Conservation (phyloP, 1,139 yeast species). For the Geotrichum cucujoidarum region DNA sequence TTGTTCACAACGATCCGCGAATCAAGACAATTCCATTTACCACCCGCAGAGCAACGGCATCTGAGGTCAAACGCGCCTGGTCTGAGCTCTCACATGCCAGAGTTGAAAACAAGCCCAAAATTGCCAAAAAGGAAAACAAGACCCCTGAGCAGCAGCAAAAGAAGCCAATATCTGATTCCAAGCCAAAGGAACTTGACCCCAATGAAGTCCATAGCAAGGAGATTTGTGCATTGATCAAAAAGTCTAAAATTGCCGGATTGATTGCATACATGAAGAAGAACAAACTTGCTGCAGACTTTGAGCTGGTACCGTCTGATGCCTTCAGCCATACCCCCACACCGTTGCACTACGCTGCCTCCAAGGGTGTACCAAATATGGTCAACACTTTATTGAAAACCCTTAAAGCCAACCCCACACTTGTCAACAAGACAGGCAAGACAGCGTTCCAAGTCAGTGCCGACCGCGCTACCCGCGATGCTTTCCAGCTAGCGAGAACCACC, state of each 20-base stretch:
- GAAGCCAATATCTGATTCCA: conserved; percentile 24
- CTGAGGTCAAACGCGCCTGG: conserved; percentile 85
- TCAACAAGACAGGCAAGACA: conserved; percentile 53
- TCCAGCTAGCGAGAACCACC: conserved; percentile 61
- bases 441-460: conserved; percentile 55
- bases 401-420: conserved; percentile 63
- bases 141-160: conserved; percentile 19
- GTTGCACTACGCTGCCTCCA: conserved; percentile 71
- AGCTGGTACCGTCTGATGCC: conserved; percentile 47
- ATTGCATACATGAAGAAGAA: conserved; percentile 58
- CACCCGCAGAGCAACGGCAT: conserved; percentile 79
- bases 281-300: conserved; percentile 47
- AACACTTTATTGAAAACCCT: conserved; percentile 57
- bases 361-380: conserved; percentile 65
- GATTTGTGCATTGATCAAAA: conserved; percentile 54
- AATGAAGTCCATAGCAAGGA: conserved; percentile 53
- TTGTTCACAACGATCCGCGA: conserved; percentile 31
- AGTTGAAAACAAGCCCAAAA: conserved; percentile 52
- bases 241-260: conserved; percentile 74
- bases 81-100: conserved; percentile 60
- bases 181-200: conserved; percentile 29
- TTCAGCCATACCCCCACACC: conserved; percentile 63
- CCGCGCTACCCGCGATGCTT: conserved; percentile 46
- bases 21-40: conserved; percentile 72
- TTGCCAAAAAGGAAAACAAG: conserved; percentile 30